Conservation (phyloP, 179 eudicot species). For the Beta macrorhiza region DNA sequence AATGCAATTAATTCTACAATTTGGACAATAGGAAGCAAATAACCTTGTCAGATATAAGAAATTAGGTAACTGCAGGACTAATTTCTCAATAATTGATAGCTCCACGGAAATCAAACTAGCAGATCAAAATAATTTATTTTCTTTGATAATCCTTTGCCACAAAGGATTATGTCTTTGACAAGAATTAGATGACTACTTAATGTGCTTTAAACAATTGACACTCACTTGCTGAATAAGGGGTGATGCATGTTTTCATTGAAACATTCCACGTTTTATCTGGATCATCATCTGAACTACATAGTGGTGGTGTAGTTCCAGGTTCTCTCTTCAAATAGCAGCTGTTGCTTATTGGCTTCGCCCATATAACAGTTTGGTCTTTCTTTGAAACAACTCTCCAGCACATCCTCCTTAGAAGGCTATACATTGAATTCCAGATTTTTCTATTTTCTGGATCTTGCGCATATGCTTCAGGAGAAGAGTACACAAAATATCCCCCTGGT, state of each 20-base stretch:
- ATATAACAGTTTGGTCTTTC: conserved; percentile 46
- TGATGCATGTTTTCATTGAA: conserved; percentile 45
- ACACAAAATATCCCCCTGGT: conserved; percentile 52
- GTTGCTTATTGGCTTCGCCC: conserved; percentile 47
- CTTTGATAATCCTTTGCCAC: too few relatives aligned
- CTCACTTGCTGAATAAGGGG: conserved; percentile 51
- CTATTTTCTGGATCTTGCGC: conserved; percentile 51
- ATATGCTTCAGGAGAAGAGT: conserved; percentile 54
- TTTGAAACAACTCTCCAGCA: conserved; percentile 53
- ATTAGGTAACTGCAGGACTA: background rate
- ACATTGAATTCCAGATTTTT: conserved; percentile 45
- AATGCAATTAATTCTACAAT: background rate
- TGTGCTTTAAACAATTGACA: conserved; percentile 2
- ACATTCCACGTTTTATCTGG: conserved; percentile 45
- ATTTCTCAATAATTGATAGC: background rate
- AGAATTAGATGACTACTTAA: background rate
- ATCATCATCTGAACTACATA: conserved; percentile 41
- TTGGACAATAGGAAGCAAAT: background rate
- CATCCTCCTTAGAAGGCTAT: conserved; percentile 45
- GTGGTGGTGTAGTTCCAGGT: conserved; percentile 38
- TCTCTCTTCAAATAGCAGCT: conserved; percentile 45
- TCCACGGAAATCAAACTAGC: background rate
- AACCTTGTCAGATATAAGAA: background rate
- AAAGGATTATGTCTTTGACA: background rate
- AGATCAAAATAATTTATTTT: background rate